phyloP scores from a whole-genome alignment of 2,329 filamentous ascomycete genomes.

The Lachnellula subtilissima region DNA sequence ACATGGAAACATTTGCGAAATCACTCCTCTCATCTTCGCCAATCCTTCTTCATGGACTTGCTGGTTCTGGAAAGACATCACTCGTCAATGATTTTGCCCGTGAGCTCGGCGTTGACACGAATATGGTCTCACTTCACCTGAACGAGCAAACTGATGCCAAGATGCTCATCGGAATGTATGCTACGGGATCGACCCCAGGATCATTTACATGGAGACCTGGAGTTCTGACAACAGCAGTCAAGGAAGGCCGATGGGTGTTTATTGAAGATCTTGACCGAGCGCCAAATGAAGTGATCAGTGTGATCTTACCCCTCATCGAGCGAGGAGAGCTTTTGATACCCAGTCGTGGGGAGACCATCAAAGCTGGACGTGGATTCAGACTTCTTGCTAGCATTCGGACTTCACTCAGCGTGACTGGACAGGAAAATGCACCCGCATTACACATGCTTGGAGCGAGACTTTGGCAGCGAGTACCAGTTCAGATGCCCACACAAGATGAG shows the following conservation, averaged over 20 bases:
- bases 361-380: constrained; percentile 78
- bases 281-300: constrained; percentile 90
- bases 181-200: constrained; percentile 79
- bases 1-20: constrained; percentile 64
- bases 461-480: constrained; percentile 74
- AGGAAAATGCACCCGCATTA: constrained; percentile 59
- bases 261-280: constrained; percentile 96
- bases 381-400: constrained; percentile 90
- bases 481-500: constrained; percentile 62
- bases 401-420: constrained; percentile 61
- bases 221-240: constrained; percentile 88
- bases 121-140: constrained; percentile 89
- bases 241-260: constrained; percentile 91
- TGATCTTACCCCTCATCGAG: constrained; percentile 87
- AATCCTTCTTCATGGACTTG: constrained; percentile 73
- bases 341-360: constrained; percentile 78
- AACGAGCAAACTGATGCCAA: constrained; percentile 99
- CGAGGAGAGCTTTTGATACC: constrained; percentile 86
- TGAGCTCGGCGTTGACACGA: constrained; percentile 70
- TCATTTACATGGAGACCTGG: constrained; percentile 91
- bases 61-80: constrained; percentile 88
- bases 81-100: constrained; percentile 77
- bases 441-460: constrained; percentile 77
- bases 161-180: constrained; percentile 89
- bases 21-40: constrained; percentile 65